A percentile compares a stretch with the other conserved stretches of the same genome.
Evolutionary conservation across 73 alveolate species (phyloP).

Genomic region (Durusdinium trenchii): DNA sequence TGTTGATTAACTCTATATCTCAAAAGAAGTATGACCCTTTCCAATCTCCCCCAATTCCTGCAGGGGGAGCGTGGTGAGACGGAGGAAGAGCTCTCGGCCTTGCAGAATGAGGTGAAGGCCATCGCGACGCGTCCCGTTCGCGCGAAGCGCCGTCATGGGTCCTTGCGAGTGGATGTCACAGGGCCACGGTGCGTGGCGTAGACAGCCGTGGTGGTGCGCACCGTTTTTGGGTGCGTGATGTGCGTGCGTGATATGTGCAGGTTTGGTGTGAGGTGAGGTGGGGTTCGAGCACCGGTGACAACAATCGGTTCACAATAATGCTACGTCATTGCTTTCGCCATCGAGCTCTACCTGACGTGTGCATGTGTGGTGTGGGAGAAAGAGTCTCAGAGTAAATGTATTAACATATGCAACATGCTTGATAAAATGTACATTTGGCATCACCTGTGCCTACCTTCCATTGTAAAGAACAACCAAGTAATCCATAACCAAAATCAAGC

Average conservation of each 20-base stretch:
- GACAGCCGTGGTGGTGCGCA: not conserved
- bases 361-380: not conserved
- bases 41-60: too few species aligned
- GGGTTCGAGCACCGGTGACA: not conserved
- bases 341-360: not conserved
- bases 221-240: too few species aligned
- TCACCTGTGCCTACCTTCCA: too few species aligned
- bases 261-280: not conserved
- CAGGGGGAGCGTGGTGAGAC: too few species aligned
- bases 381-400: not conserved
- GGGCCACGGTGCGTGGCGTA: not conserved
- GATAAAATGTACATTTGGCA: too few species aligned
- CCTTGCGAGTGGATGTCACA: not conserved
- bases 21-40: too few species aligned
- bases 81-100: not conserved
- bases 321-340: not conserved
- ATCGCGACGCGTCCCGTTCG: not conserved
- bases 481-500: too few species aligned
- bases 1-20: too few species aligned
- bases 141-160: not conserved
- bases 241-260: not conserved
- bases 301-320: too few species aligned
- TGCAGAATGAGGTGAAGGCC: slow-evolving; percentile 16
- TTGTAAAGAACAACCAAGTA: too few species aligned
- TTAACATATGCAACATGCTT: not conserved